Percentiles rank a stretch among this genome's conserved stretches.
phyloP scores from a whole-genome alignment of 768 basidiomycete genomes.

The Amanita brunnescens region DNA sequence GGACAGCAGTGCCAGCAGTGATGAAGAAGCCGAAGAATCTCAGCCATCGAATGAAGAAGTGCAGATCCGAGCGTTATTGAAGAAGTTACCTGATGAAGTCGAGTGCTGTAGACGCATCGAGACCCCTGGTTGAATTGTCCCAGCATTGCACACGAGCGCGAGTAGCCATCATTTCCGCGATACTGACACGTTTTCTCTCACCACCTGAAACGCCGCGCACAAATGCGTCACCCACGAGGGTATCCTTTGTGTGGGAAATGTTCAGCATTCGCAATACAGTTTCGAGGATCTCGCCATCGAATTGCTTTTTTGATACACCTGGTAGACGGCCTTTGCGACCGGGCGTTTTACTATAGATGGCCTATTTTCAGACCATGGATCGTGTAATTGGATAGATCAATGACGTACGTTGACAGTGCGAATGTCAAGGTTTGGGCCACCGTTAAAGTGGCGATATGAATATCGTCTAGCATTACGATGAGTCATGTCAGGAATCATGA shows the following conservation, averaged over 20 bases:
- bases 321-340: conserved; percentile 67
- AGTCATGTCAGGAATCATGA: neutral
- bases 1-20: conserved; percentile 78
- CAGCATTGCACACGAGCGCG: conserved; percentile 75
- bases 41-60: too few species aligned
- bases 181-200: conserved; percentile 72
- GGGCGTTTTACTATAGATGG: conserved; percentile 46
- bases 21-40: too few species aligned
- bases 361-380: neutral
- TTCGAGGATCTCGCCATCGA: conserved; percentile 46
- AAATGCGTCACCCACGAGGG: conserved; percentile 81
- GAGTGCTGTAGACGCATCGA: conserved; percentile 82
- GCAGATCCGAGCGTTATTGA: too few species aligned
- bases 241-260: conserved; percentile 69
- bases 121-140: conserved; percentile 77
- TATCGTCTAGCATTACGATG: conserved; percentile 45
- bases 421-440: conserved; percentile 72
- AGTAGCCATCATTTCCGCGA: conserved; percentile 82
- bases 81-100: conserved; percentile 81
- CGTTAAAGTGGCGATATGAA: conserved; percentile 75
- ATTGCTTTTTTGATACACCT: conserved; percentile 52
- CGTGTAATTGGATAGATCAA: neutral
- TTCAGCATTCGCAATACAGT: conserved; percentile 73
- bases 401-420: conserved; percentile 48
- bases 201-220: conserved; percentile 78